Percentiles rank a stretch among this genome's conserved stretches.
These are phyloP conservation scores for Biscogniauxia mediterranea DNA, from an alignment of 2,329 filamentous ascomycete species.

Conservation along the genomic window DNA sequence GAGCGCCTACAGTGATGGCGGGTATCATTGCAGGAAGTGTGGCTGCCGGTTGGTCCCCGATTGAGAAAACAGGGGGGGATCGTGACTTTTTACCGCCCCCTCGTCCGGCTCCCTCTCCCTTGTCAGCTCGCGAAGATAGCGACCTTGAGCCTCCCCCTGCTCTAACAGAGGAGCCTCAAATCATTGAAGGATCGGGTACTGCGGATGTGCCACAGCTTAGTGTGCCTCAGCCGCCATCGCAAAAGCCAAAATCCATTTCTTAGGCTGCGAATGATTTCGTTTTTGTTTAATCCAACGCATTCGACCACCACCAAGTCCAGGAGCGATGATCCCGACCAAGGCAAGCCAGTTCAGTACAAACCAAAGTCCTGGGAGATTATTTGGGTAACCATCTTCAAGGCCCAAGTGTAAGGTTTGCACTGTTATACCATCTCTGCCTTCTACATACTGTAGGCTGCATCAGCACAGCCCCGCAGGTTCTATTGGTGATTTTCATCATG, in stretches of 20 bases:
- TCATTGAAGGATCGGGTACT: slow-evolving; percentile 29
- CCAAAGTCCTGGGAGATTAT: not conserved
- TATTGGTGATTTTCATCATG: too few relatives aligned
- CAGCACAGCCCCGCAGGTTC: not conserved
- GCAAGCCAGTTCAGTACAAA: not conserved
- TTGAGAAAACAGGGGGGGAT: slow-evolving; percentile 46
- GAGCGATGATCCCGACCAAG: not conserved
- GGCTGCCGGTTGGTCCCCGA: slow-evolving; percentile 73
- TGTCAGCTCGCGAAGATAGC: slow-evolving; percentile 29
- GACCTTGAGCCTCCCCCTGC: slow-evolving; percentile 23
- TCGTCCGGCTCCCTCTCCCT: slow-evolving; percentile 31
- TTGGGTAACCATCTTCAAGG: not conserved
- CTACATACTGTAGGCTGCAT: not conserved
- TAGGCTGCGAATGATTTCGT: slow-evolving; percentile 29
- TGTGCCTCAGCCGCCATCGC: slow-evolving; percentile 31
- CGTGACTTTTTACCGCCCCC: slow-evolving; percentile 37
- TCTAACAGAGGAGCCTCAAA: slow-evolving; percentile 37
- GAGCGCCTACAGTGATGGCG: slow-evolving; percentile 77
- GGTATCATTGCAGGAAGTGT: slow-evolving; percentile 77
- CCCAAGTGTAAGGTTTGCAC: not conserved
- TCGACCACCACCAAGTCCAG: not conserved
- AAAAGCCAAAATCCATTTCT: slow-evolving; percentile 33
- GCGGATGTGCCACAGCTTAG: slow-evolving; percentile 29
- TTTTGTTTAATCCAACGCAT: slow-evolving; percentile 17
- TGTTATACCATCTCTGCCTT: not conserved